Base-by-base conservation (phyloP, 306 rosid genomes). In the Corylus heterophylla region DNA sequence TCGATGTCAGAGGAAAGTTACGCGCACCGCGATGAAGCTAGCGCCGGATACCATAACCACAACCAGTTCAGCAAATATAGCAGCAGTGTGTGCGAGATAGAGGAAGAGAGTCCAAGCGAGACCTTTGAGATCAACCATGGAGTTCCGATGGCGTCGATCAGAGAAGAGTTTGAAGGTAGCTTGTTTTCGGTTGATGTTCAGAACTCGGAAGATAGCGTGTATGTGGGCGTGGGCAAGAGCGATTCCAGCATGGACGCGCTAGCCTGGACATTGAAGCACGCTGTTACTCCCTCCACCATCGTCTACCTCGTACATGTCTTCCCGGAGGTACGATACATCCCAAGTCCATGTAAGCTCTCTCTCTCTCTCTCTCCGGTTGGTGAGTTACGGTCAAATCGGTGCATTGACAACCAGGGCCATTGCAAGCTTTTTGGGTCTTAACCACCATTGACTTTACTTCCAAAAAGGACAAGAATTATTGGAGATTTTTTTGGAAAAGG, bases 181-280 rank as follows among this genome's bases (percentile, higher is more conserved):
- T 54, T 75, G 71, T 72, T 71, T 25, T 72, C 85, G 3, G 50
- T 71, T 5, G 75, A 82, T 77, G 50, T 76, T 37, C 58, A 75
- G 18, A 73, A 66, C 78, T 52, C 31, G 29, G 76, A 79, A 47
- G 86, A 87, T 12, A 59, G 79, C 83, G 87, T 94, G 82, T 87
- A 94, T 80, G 97, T 94, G 4, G 94, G 86, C 49, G 91, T 92
- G n/a, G 93, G 91, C 16, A 78, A 90, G 52, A 78, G 80, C 75
- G 74, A 82, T 49, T 89, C 92, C 29, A 89, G 94, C 87, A 81
- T 89, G 85, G 87, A 86, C 27, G 96, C 93, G 12, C 82, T 91
- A 7, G 52, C 78, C 1, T 93, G 98, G 98, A 58, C 94, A 31
- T 79, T 94, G 37, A 82, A 83, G 27, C 79, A 90, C 76, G 79